Evolutionary conservation across 1,284 basidiomycete species (phyloP).

Genomic region (Apiotrichum gamsii): DNA sequence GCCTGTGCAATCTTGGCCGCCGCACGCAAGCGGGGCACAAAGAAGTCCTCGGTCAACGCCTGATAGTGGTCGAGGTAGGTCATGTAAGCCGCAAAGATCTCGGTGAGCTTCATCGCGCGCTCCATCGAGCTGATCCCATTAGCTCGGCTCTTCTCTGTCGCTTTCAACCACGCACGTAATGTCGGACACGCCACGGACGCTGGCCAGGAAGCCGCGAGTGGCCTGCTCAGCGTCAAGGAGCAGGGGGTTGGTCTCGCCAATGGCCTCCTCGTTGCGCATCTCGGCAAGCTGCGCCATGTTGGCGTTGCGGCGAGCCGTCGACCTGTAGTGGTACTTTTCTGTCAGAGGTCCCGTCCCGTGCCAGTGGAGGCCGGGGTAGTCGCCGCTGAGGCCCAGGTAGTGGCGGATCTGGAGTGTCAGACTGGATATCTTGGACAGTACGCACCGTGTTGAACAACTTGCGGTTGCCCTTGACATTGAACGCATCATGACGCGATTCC

Average conservation of each 20-base stretch:
- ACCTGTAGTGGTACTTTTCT: constrained; percentile 5
- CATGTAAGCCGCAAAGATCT: constrained; percentile 33
- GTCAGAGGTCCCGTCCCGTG: constrained; percentile 21
- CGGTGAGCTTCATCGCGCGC: constrained; percentile 27
- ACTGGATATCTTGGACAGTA: no score
- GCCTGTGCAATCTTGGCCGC: constrained; percentile 26
- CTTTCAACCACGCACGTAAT: no score
- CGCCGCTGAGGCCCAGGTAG: constrained; percentile 21
- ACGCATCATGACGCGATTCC: constrained; percentile 25
- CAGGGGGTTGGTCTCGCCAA: constrained; percentile 29
- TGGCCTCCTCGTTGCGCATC: constrained; percentile 1
- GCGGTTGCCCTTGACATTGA: constrained; percentile 20
- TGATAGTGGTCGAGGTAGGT: constrained; percentile 26
- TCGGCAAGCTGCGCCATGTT: neutral
- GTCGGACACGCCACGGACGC: constrained; percentile 31
- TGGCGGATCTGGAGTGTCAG: constrained; percentile 26
- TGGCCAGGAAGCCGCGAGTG: constrained; percentile 36
- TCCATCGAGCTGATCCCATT: no score
- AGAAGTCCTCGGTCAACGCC: constrained; percentile 24
- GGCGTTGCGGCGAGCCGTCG: neutral
- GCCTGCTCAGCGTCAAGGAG: constrained; percentile 24
- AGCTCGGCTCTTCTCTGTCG: no score
- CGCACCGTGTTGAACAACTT: constrained; percentile 22
- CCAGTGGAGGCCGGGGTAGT: constrained; percentile 29
- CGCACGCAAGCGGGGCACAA: constrained; percentile 9